These are phyloP conservation scores for Erodium maritimum DNA, from an alignment of 345 rosid genomes.

Conservation along the genomic window DNA sequence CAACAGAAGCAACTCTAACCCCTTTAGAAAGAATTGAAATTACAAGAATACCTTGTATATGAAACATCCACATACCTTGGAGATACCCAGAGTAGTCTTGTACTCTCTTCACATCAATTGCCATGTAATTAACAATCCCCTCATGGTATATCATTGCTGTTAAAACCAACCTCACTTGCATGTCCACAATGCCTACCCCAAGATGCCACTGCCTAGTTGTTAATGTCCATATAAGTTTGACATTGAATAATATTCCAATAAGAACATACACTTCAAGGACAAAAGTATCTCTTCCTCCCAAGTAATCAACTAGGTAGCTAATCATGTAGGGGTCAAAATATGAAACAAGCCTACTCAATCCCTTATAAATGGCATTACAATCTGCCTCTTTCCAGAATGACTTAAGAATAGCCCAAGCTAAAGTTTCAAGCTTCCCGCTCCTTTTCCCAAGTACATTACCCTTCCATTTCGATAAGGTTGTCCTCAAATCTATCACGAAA, in stretches of 20 bases:
- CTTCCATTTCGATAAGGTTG: too few species aligned
- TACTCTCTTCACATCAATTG: slow-evolving; percentile 92
- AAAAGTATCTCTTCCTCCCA: slow-evolving; percentile 75
- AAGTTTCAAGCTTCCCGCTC: slow-evolving; percentile 65
- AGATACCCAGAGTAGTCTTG: slow-evolving; percentile 98
- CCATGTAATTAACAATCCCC: slow-evolving; percentile 95
- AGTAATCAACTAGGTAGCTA: slow-evolving; percentile 90
- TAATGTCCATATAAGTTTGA: slow-evolving; percentile 87
- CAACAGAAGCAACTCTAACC: slow-evolving; percentile 86
- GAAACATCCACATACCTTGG: slow-evolving; percentile 99
- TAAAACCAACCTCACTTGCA: slow-evolving; percentile 96
- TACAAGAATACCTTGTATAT: slow-evolving; percentile 86
- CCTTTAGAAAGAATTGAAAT: slow-evolving; percentile 84
- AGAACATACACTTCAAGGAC: slow-evolving; percentile 91
- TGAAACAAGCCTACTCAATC: slow-evolving; percentile 78
- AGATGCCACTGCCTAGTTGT: slow-evolving; percentile 98
- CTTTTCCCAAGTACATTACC: slow-evolving; percentile 91
- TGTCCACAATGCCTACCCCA: slow-evolving; percentile 95
- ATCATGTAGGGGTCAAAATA: slow-evolving; percentile 94
- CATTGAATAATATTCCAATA: slow-evolving; percentile 81
- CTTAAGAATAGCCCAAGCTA: slow-evolving; percentile 73
- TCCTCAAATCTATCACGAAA: too few species aligned
- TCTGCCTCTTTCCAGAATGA: slow-evolving; percentile 99
- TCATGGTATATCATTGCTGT: slow-evolving; percentile 94
- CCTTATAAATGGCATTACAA: slow-evolving; percentile 80